These are phyloP conservation scores for Colletotrichum zoysiae DNA, from an alignment of 2,329 filamentous ascomycete genomes.

Conservation along the genomic window DNA sequence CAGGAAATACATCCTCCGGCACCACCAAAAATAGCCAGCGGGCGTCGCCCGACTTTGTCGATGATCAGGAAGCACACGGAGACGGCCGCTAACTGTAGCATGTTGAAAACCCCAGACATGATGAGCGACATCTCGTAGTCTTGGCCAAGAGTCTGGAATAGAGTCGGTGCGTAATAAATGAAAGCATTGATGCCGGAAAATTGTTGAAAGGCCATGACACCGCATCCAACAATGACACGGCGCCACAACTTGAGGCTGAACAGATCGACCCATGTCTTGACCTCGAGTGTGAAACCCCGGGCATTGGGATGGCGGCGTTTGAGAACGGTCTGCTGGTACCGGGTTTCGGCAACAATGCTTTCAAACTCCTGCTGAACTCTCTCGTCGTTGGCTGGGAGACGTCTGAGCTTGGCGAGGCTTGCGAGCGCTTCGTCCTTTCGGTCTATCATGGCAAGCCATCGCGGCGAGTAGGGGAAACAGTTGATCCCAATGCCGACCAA, in stretches of 20 bases:
- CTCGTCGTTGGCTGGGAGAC: conserved; percentile 56
- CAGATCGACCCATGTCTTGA: conserved; percentile 60
- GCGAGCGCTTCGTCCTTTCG: conserved; percentile 55
- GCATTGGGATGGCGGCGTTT: conserved; percentile 54
- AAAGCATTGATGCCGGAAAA: conserved; percentile 44
- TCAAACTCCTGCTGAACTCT: conserved; percentile 61
- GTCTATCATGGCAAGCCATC: conserved; percentile 57
- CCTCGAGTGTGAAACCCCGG: conserved; percentile 56
- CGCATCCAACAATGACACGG: conserved; percentile 53
- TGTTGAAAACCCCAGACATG: conserved; percentile 52
- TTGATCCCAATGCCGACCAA: conserved; percentile 56
- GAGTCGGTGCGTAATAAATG: conserved; percentile 47
- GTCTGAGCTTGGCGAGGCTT: conserved; percentile 54
- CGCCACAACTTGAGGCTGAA: conserved; percentile 59
- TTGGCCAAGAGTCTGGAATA: conserved; percentile 48
- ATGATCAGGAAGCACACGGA: conserved; percentile 51
- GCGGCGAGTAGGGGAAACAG: conserved; percentile 60
- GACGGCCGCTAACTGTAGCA: conserved; percentile 50
- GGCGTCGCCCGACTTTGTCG: conserved; percentile 57
- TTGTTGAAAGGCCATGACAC: conserved; percentile 47
- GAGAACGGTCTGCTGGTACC: conserved; percentile 57
- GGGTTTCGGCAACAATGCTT: conserved; percentile 62
- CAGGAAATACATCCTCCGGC: conserved; percentile 44
- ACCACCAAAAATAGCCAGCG: conserved; percentile 49
- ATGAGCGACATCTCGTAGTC: conserved; percentile 48